These are phyloP conservation scores for Phytopythium vexans DNA, from an alignment of 352 stramenopile species.

Conservation along the genomic window DNA sequence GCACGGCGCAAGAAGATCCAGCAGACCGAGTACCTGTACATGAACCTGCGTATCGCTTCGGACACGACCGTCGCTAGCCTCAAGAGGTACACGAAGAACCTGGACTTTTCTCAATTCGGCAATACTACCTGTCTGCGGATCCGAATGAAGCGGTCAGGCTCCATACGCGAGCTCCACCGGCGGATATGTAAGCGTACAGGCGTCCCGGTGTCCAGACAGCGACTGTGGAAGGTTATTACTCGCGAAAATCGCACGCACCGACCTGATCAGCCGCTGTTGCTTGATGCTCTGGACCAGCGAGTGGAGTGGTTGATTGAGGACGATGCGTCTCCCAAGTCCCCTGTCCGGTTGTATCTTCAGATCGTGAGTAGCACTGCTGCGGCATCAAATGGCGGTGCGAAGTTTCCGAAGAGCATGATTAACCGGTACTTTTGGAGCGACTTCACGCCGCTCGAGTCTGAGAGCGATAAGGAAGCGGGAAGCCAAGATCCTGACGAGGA, in stretches of 20 bases:
- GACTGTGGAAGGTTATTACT: conserved; percentile 84
- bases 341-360: conserved; percentile 74
- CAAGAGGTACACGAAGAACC: conserved; percentile 68
- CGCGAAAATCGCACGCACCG: conserved; percentile 81
- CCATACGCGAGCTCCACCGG: conserved; percentile 64
- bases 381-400: not conserved
- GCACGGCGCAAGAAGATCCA: conserved; percentile 72
- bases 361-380: conserved; percentile 18
- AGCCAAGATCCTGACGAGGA: conserved; percentile 13
- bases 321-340: conserved; percentile 58
- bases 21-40: conserved; percentile 81
- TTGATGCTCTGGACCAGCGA: conserved; percentile 33
- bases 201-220: conserved; percentile 57
- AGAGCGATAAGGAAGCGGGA: conserved; percentile 13
- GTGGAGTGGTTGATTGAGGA: conserved; percentile 73
- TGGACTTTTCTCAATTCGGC: conserved; percentile 76
- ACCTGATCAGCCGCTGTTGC: conserved; percentile 54
- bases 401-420: conserved; percentile 2
- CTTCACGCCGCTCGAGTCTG: conserved; percentile 40
- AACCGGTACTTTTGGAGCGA: conserved; percentile 29
- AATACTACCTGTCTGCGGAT: conserved; percentile 58
- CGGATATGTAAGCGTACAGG: conserved; percentile 61
- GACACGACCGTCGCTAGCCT: conserved; percentile 65
- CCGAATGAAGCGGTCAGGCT: conserved; percentile 57
- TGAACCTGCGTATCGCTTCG: conserved; percentile 75